Percentiles rank a stretch among this genome's conserved stretches.
phyloP scores from a whole-genome alignment of 1,139 yeast species.

The Tardiomyces depauwii region DNA sequence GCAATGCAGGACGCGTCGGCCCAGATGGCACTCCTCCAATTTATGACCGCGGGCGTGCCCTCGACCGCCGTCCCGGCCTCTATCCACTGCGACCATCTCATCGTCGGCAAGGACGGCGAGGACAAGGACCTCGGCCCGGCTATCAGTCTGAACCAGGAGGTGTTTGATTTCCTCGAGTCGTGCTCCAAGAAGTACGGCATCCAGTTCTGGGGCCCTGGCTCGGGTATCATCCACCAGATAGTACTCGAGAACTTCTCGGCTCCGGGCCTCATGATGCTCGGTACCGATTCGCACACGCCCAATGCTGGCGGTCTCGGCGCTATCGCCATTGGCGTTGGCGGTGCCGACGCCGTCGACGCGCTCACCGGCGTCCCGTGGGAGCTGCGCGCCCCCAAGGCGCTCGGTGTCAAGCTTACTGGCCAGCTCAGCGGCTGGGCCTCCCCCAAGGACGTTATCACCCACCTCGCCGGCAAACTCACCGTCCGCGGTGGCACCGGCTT shows the following conservation, averaged over 20 bases:
- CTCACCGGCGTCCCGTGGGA: conserved; percentile 99
- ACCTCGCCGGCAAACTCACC: conserved; percentile 79
- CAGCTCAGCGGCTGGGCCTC: conserved; percentile 82
- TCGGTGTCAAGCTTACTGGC: conserved; percentile 90
- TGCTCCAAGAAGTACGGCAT: conserved; percentile 91
- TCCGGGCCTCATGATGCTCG: conserved; percentile 93
- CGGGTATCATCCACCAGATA: conserved; percentile 96
- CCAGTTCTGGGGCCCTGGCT: conserved; percentile 98
- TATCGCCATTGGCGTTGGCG: conserved; percentile 96
- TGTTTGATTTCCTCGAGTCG: conserved; percentile 80
- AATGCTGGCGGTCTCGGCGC: conserved; percentile 98
- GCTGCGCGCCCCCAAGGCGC: conserved; percentile 84
- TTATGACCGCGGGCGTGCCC: conserved; percentile 89
- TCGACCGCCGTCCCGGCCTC: conserved; percentile 87
- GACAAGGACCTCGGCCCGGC: conserved; percentile 62
- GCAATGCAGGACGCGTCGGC: conserved; percentile 99
- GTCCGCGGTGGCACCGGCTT: conserved; percentile 97
- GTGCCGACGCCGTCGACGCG: conserved; percentile 98
- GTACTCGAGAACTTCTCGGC: conserved; percentile 90
- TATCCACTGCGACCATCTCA: conserved; percentile 94
- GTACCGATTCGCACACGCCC: conserved; percentile 96
- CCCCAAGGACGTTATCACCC: conserved; percentile 90
- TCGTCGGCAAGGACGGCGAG: conserved; percentile 93
- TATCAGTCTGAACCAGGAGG: conserved; percentile 80
- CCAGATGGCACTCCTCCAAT: conserved; percentile 92